Base-by-base conservation (phyloP, 176 grass and related monocot genomes). In the Carex cristatella region DNA sequence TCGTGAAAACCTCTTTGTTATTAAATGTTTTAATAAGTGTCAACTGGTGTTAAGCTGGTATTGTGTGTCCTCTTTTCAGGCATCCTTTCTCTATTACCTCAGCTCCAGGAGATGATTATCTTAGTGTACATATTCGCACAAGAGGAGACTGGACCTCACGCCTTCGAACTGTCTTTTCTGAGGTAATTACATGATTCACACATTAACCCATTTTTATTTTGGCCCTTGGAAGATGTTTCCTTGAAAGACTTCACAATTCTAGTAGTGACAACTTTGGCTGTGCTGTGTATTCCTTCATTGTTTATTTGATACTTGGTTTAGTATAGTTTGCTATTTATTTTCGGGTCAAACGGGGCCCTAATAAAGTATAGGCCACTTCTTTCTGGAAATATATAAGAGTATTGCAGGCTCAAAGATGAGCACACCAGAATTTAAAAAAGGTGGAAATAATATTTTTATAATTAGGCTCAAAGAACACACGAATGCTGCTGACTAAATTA, bases 61-160 rank as follows among this genome's bases (percentile, higher is more conserved):
- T 86, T 62, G 13, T 6, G 3, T 77, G 30, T 84, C 64, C 64
- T 11, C 65, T 5, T 40, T 49, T 27, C 75, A 98, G 95, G 95
- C 95, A 98, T 32, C 95, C 95, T 63, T 98, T 98, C 90, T 98
- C 95, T 15, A 93, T 98, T 81, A 98, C 95, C 74, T 98, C 95
- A 16, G 95, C 95, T 40, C 95, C 92, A 5, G 87, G 87, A 84
- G 95, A 98, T 82, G 86, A 93, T 79, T 98, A 93, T 87, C 86
- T 98, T 70, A 98, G 95, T 69, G 91, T 98, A 16, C 95, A 98
- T 81, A 98, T 98, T 83, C 92, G 95, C 87, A 98, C 95, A 58
- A 86, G 90, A 78, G 95, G 95, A 61, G 95, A 98, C 66, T 98
- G 95, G 95, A 98, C 95, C 84, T 88, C 88, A 85, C 92, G 89